Base-by-base conservation (phyloP, 192 early-diverging fungal genomes). In the Backusella westeae region DNA sequence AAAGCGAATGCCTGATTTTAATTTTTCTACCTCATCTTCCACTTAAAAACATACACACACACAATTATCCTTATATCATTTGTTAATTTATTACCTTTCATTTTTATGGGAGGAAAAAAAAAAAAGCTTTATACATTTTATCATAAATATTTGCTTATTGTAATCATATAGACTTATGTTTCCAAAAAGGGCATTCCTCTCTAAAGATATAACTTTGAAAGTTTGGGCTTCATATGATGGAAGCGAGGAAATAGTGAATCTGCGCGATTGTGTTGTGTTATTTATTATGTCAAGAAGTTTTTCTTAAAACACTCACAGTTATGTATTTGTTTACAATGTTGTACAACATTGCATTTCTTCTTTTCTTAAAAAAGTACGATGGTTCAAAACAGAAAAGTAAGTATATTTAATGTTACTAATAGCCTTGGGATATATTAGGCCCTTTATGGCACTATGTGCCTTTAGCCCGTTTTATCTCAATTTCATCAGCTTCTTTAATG, bases 81-180 rank as follows among this genome's bases (percentile, higher is more conserved):
- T 63, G 56, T 63, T 63, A 63, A 63, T 63, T 63, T 63, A 63
- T 63, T 63, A 29, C 56, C 21, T 23, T 63, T 29, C 26, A 29
- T 0, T 3, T 63, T 63, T 49, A 49, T 63, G 56, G 8, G 56
- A 63, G 53, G 38, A 39, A 39, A 56, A 21, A 56, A 63, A 63
- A 63, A 63, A 63, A 63, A 63, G 56, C 56, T 4, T 63, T 63
- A 63, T 63, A 63, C 56, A 63, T 56, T 26, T 23, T 39, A 39
- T 8, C 21, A 56, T 59, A 59, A 59, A 59, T 23, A 59, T 63
- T 63, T 63, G 56, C 56, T 56, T 29, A 63, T 63, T 63, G 56
- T 63, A 63, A 53, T 53, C 21, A 53, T 53, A 53, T 5, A 21
- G 32, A 32, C 32, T 32, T 32, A 32, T 32, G 32, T 53, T 53